These are phyloP conservation scores for Erysiphe pulchra DNA, from an alignment of 2,329 filamentous ascomycete species.

Conservation along the genomic window DNA sequence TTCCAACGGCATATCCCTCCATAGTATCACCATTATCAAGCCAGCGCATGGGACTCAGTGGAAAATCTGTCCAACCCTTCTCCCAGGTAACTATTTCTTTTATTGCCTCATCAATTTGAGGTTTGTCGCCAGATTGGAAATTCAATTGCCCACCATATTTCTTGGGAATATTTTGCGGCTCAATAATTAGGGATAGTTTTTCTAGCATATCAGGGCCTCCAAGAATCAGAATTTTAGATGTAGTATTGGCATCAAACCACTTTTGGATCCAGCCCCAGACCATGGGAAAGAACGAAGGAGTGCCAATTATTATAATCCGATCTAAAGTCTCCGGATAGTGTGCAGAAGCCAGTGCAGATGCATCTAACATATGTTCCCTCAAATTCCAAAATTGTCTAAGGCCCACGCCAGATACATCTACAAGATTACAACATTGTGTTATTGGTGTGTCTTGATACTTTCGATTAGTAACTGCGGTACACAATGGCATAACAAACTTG, in stretches of 20 bases:
- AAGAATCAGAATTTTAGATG: slow-evolving; percentile 90
- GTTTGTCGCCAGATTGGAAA: slow-evolving; percentile 53
- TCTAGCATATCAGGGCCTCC: slow-evolving; percentile 43
- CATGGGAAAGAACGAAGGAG: slow-evolving; percentile 72
- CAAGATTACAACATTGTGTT: slow-evolving; percentile 80
- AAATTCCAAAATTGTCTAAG: slow-evolving; percentile 92
- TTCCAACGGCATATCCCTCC: slow-evolving; percentile 28
- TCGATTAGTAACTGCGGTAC: slow-evolving; percentile 47
- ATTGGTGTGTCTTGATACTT: slow-evolving; percentile 59
- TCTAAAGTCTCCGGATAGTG: slow-evolving; percentile 91
- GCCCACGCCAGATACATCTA: slow-evolving; percentile 71
- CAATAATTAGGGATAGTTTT: slow-evolving; percentile 60
- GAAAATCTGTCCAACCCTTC: slow-evolving; percentile 25
- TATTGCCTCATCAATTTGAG: slow-evolving; percentile 40
- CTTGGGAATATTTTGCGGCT: slow-evolving; percentile 60
- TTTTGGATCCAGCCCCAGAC: slow-evolving; percentile 90
- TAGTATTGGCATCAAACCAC: slow-evolving; percentile 85
- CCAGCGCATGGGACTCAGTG: slow-evolving; percentile 31
- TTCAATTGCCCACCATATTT: slow-evolving; percentile 73
- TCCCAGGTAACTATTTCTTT: slow-evolving; percentile 25
- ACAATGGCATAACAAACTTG: slow-evolving; percentile 64
- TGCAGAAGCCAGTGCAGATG: slow-evolving; percentile 64
- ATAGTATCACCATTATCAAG: slow-evolving; percentile 17
- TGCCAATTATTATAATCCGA: slow-evolving; percentile 67
- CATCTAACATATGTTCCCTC: slow-evolving; percentile 81